Evolutionary conservation across 345 rosid species (phyloP), one percentile per base, ranked within the genome.

Genomic region (Ricinus communis): DNA sequence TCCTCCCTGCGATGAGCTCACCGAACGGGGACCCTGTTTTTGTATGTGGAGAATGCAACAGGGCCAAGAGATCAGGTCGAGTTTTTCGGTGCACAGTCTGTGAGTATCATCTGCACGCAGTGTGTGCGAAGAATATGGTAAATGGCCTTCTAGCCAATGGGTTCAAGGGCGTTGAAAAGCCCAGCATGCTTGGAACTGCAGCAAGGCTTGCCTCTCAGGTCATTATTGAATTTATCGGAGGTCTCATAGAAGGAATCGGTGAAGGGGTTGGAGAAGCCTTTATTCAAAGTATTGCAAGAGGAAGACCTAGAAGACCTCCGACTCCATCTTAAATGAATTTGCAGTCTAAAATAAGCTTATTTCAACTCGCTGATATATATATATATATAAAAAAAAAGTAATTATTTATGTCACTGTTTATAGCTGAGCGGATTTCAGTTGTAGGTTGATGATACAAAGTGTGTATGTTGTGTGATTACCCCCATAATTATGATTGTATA

Each of bases 261-360:
- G 90, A 94, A 88, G 88, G 91, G 27, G 82, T 88, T 30, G 97
- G 97, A 13, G 86, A 94, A 66, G 90, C 66, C 36, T 46, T 94
- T 28, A 27, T 80, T 50, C 87, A 85, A 59, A 76, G 79, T 57
- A 28, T 86, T 1, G 18, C 80, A 8, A 84, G 85, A 36, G 66
- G 73, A 47, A 62, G 62, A 67, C 67, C 74, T 21, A 16, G 27
- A 21, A 62, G 66, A 41, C 66, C 31, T 14, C 51, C 63, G 9
- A 58, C 3, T 58, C 41, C 47, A 4, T 4, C 47, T n/a, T 1
- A 2, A 31, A 30, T 58, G 63, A 25, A 30, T 15, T 53, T 8
- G 5, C 3, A 53, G 1, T 53, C 21, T 53, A 1, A n/a, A 21
- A 0, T 21, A 53, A 7, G 25, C 28, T 53, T 49, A 5, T 16